Base-by-base conservation (phyloP, 192 early-diverging fungal species). In the Lunasporangiospora selenospora region DNA sequence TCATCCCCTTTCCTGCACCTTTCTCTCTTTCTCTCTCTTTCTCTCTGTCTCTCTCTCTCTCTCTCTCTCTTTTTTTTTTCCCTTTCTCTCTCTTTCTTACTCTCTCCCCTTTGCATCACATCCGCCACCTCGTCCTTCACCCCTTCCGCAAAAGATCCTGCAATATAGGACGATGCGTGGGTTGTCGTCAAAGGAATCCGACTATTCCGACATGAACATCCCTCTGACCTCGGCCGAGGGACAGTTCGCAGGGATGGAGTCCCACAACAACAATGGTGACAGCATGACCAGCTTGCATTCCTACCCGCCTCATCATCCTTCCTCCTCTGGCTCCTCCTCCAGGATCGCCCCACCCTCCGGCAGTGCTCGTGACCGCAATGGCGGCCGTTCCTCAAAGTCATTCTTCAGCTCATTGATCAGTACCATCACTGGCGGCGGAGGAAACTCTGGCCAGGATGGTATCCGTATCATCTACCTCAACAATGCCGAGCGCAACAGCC, bases 401-500 rank as follows among this genome's bases (percentile, higher is more conserved):
- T 54, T 49, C 24, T 53, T 50, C 33, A 33, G 40, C 4, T 37
- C 34, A 3, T 63, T 73, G 54, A n/a, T 63, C 21, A 21, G 54
- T 29, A 36, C 44, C 34, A 45, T 73, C 37, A 63, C 49, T 27
- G 54, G 69, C 19, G 54, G 69, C 19, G 11, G 27, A 11, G 58
- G 60, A 11, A 34, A 53, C 27, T 46, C 53, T 21, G 58, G 52
- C 48, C 69, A 63, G 42, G 69, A 63, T 9, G 60, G 60, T 8
- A 58, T 73, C 36, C 89, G 97, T n/a, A 82, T 87, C 47, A 95
- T 99, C 55, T 88, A 96, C 76, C 81, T 99, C 33, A 95, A 98
- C 81, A 91, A 96, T 44, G 64, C 85, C 4, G 78, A 85, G 41
- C 81, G 87, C 55, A 99, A 99, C 62, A 77, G 73, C 9, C 81